Evolutionary conservation across 2,329 filamentous ascomycete species (phyloP).

Genomic region (Claviceps sorghi): DNA sequence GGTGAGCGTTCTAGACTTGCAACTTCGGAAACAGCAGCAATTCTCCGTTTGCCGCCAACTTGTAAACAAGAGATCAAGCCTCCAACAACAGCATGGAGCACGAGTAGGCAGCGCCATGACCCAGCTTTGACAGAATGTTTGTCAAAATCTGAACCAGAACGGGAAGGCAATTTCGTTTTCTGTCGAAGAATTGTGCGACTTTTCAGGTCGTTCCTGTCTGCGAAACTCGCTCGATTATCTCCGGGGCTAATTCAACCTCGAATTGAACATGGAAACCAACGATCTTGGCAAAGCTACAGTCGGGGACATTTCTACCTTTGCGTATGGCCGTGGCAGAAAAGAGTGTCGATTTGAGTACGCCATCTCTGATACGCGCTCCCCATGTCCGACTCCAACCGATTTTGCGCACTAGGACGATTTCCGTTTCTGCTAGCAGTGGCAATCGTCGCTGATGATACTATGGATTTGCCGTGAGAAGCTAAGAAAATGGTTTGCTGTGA

Average conservation of each 20-base stretch:
- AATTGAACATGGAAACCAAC: not conserved
- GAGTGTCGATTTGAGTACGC: not conserved
- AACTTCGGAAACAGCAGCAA: not conserved
- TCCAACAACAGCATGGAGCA: no score
- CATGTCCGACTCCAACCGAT: not conserved
- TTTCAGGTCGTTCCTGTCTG: not conserved
- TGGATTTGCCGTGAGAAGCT: no score
- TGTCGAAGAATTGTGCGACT: not conserved
- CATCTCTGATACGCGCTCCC: not conserved
- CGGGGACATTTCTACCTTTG: no score
- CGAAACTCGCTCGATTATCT: not conserved
- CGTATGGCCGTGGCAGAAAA: not conserved
- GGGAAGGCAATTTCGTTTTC: not conserved
- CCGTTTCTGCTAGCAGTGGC: not conserved
- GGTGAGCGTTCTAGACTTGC: not conserved
- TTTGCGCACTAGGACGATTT: not conserved
- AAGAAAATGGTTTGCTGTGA: no score
- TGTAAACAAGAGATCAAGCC: not conserved
- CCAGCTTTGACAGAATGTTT: not conserved
- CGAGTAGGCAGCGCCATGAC: not conserved
- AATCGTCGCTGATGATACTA: not conserved
- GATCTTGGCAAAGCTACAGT: not conserved
- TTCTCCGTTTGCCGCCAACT: not conserved
- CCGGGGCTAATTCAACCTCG: not conserved
- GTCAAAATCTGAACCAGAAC: not conserved